These are phyloP conservation scores for Eremochloa ophiuroides DNA, from an alignment of 176 grass and related monocot species.

Conservation along the genomic window DNA sequence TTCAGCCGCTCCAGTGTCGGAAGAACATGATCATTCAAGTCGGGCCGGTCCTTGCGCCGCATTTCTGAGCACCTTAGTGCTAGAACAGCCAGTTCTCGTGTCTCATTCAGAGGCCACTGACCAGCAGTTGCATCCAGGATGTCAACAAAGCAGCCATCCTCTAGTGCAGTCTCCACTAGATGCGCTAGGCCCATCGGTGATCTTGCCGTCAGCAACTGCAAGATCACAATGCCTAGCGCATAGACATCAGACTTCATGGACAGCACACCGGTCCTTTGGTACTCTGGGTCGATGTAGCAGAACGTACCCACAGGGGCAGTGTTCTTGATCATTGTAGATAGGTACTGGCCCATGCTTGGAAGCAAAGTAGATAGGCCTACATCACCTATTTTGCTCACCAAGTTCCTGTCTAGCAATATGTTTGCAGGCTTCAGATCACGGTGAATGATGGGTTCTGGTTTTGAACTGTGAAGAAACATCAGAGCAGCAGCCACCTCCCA, in stretches of 20 bases:
- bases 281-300: slow-evolving; percentile 95
- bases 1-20: slow-evolving; percentile 56
- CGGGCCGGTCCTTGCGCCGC: slow-evolving; percentile 60
- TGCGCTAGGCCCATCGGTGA: slow-evolving; percentile 63
- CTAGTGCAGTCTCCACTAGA: slow-evolving; percentile 51
- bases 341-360: slow-evolving; percentile 25
- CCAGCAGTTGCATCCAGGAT: slow-evolving; percentile 64
- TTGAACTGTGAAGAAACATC: slow-evolving; percentile 80
- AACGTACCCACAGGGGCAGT: slow-evolving; percentile 88
- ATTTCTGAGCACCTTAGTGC: slow-evolving; percentile 66
- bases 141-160: slow-evolving; percentile 36
- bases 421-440: slow-evolving; percentile 67
- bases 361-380: slow-evolving; percentile 78
- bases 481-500: slow-evolving; percentile 75
- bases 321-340: slow-evolving; percentile 56
- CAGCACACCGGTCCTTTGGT: slow-evolving; percentile 63
- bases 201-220: slow-evolving; percentile 61
- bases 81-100: slow-evolving; percentile 45
- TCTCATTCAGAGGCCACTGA: slow-evolving; percentile 56
- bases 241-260: slow-evolving; percentile 75
- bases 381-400: slow-evolving; percentile 85
- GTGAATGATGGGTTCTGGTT: slow-evolving; percentile 88
- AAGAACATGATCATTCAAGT: slow-evolving; percentile 48
- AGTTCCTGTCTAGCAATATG: slow-evolving; percentile 71
- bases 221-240: slow-evolving; percentile 59